Base-by-base conservation (phyloP, 2,329 filamentous ascomycete species). In the Fusarium guadeloupense region DNA sequence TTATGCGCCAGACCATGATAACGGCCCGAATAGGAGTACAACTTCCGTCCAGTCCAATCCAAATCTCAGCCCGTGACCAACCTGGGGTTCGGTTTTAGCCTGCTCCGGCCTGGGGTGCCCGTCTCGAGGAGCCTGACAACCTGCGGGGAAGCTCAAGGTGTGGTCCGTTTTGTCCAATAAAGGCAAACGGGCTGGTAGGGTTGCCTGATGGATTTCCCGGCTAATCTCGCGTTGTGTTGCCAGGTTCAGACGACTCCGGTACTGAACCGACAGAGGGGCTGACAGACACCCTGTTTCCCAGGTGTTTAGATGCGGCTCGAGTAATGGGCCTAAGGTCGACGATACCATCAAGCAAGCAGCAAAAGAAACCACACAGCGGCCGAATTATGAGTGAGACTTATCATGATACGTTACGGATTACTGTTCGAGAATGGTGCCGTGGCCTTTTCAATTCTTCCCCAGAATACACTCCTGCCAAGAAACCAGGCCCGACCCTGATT, bases 1-100 rank as follows among this genome's bases (percentile, higher is more conserved):
- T 39, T 38, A 54, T 44, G 38, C 41, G 21, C 21, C 41, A 45
- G 38, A 42, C 46, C 37, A 38, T 25, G 33, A 48, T 40, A 70
- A 70, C 67, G 68, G 68, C 67, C 68, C 68, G 68, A 70, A 70
- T 70, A 70, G 59, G 52, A 49, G 39, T 34, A 50, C 45, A 49
- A 47, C 42, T 59, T 59, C 39, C 16, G 42, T 37, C 51, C 44
- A 55, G 38, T 44, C 55, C 62, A 57, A 58, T 45, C 49, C 52
- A 50, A 56, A 44, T 51, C 33, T 37, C 37, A 45, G 43, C 47
- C 47, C 31, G 34, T 63, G 50, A 46, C 57, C 64, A 55, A 62
- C 59, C 21, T 41, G 50, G 33, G 59, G 44, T 47, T 47, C 25
- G 52, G 25, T 64, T 54, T 54, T 66, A 54, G 48, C 62, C 54